Evolutionary conservation across 331 rosid species (phyloP).

Genomic region (Quercus tomentella): DNA sequence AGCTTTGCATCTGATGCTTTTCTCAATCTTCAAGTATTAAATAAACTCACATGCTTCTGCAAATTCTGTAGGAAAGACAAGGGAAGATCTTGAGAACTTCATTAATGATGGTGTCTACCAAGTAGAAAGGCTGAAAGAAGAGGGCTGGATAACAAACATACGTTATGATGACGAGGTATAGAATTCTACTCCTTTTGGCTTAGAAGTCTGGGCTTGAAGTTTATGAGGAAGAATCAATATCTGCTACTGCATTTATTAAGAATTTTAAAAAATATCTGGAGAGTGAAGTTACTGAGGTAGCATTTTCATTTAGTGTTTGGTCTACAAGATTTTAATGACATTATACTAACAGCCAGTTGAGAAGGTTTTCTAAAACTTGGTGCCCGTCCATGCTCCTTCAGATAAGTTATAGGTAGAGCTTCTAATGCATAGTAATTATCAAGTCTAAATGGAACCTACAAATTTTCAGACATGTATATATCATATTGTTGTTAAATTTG

Average conservation of each 20-base stretch:
- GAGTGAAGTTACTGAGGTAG: constrained; percentile 5
- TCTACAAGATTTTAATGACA: neutral
- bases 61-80: constrained; percentile 54
- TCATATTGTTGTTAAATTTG: neutral
- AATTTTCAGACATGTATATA: neutral
- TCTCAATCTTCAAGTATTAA: constrained; percentile 19
- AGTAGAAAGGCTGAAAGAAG: constrained; percentile 82
- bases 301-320: constrained; percentile 3
- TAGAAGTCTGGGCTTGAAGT: neutral
- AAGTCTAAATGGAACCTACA: neutral
- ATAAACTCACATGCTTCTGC: constrained; percentile 15
- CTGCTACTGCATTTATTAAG: constrained; percentile 5
- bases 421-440: neutral
- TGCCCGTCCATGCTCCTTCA: neutral
- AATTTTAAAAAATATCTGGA: neutral
- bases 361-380: neutral
- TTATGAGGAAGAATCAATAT: constrained; percentile 8
- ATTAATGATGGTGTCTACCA: constrained; percentile 83
- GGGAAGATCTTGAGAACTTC: constrained; percentile 66
- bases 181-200: constrained; percentile 7
- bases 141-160: constrained; percentile 79
- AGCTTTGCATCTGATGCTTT: constrained; percentile 28
- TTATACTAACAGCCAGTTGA: constrained; percentile 2
- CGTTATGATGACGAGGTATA: constrained; percentile 87
- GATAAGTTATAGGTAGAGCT: neutral